Evolutionary conservation across 352 stramenopile genomes (phyloP).

Genomic region (Globisporangium spiculum): DNA sequence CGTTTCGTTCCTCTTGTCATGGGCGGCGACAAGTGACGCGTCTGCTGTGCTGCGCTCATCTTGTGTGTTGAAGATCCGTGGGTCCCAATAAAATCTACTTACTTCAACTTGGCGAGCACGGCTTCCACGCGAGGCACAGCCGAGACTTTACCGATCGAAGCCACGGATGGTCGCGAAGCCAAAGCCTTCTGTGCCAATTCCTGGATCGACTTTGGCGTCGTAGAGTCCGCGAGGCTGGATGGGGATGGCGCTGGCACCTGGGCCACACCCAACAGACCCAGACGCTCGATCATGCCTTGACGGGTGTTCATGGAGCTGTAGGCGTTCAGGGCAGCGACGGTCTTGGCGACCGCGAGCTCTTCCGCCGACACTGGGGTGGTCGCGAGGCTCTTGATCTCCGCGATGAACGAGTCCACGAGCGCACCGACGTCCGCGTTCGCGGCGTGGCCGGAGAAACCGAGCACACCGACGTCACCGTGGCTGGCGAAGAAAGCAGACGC

Average conservation of each 20-base stretch:
- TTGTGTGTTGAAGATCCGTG: background rate
- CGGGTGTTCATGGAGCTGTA: slow-evolving; percentile 38
- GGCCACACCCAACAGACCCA: slow-evolving; percentile 42
- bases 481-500: slow-evolving; percentile 53
- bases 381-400: slow-evolving; percentile 76
- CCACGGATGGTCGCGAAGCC: slow-evolving; percentile 67
- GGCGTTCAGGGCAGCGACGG: slow-evolving; percentile 42
- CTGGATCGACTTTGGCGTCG: slow-evolving; percentile 68
- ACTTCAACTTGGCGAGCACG: slow-evolving; percentile 76
- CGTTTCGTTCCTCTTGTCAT: background rate
- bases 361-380: slow-evolving; percentile 53
- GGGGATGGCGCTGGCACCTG: slow-evolving; percentile 43
- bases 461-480: slow-evolving; percentile 61
- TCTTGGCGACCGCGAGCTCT: slow-evolving; percentile 78
- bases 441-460: slow-evolving; percentile 63
- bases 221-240: slow-evolving; percentile 28
- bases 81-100: slow-evolving; percentile 25
- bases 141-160: slow-evolving; percentile 71
- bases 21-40: background rate
- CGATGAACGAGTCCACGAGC: slow-evolving; percentile 66
- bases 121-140: slow-evolving; percentile 70
- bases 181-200: slow-evolving; percentile 75
- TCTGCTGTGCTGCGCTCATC: background rate
- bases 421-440: slow-evolving; percentile 46
- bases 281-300: slow-evolving; percentile 34